Evolutionary conservation across 83 land plant genomes (phyloP).

Genomic region (Larix sibirica): DNA sequence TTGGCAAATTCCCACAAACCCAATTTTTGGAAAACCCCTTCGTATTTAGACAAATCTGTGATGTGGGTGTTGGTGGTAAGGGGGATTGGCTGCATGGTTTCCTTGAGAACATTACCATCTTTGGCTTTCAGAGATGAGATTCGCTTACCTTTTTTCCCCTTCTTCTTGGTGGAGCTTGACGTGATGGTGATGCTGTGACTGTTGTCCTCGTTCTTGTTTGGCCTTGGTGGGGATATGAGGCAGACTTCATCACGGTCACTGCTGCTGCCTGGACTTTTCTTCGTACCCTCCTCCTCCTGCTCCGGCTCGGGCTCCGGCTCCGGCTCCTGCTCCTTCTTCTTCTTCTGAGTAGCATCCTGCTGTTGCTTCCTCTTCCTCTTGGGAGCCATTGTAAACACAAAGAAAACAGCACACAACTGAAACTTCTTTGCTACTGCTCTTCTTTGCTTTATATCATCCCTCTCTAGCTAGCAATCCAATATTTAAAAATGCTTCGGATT

Average conservation of each 20-base stretch:
- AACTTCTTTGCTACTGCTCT: too few species aligned
- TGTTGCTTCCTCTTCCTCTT: slow-evolving; percentile 6
- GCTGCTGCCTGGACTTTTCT: neutral
- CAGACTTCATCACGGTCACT: neutral
- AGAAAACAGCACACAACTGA: neutral
- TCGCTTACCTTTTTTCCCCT: slow-evolving; percentile 16
- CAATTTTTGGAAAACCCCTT: slow-evolving; percentile 38
- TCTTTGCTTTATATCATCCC: too few species aligned
- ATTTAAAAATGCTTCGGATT: too few species aligned
- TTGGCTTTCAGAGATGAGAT: neutral
- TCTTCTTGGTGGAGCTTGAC: neutral
- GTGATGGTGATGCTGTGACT: neutral
- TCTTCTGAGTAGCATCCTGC: neutral
- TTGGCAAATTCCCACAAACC: slow-evolving; percentile 70
- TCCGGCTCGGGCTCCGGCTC: neutral
- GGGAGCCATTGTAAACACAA: neutral
- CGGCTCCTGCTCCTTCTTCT: neutral
- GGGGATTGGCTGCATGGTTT: slow-evolving; percentile 33
- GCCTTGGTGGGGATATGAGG: neutral
- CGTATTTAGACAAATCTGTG: slow-evolving; percentile 34
- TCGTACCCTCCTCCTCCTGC: neutral
- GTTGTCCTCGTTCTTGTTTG: neutral
- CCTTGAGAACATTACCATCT: neutral
- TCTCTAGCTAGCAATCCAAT: too few species aligned
- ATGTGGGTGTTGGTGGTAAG: slow-evolving; percentile 21